phyloP scores from a whole-genome alignment of 768 basidiomycete genomes.

The Boletus bicolor region DNA sequence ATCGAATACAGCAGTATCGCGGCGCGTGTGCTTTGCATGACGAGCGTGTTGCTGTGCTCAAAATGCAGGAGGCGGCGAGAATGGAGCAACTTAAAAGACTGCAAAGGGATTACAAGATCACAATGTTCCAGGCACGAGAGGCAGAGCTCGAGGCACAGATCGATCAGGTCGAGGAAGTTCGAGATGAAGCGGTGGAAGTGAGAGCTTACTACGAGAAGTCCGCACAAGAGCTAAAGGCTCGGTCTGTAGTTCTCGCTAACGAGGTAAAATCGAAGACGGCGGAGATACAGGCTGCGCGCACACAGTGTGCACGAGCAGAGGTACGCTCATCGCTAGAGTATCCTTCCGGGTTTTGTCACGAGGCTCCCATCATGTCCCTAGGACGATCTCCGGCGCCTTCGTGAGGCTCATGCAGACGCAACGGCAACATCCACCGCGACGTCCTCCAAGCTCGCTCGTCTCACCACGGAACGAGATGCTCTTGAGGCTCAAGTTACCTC shows the following conservation, averaged over 20 bases:
- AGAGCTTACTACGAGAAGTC: conserved; percentile 25
- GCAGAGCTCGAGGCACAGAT: conserved; percentile 55
- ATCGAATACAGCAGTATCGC: conserved; percentile 63
- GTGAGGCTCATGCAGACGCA: conserved; percentile 49
- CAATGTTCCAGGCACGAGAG: conserved; percentile 64
- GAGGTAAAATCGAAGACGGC: conserved; percentile 40
- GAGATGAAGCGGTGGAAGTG: conserved; percentile 27
- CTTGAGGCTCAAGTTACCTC: conserved; percentile 50
- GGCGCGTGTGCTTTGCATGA: conserved; percentile 52
- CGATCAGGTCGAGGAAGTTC: conserved; percentile 48
- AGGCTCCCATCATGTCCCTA: conserved; percentile 10
- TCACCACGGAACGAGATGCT: conserved; percentile 56
- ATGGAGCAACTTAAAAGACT: conserved; percentile 56
- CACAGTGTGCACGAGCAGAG: conserved; percentile 46
- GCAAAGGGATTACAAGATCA: conserved; percentile 65
- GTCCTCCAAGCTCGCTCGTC: conserved; percentile 53
- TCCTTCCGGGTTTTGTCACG: not conserved
- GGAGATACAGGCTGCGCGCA: conserved; percentile 37
- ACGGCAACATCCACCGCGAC: conserved; percentile 45
- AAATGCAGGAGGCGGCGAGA: conserved; percentile 52
- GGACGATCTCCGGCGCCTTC: conserved; percentile 42
- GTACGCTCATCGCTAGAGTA: conserved; percentile 29
- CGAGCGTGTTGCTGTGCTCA: conserved; percentile 48
- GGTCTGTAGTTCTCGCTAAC: conserved; percentile 31
- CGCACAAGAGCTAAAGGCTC: conserved; percentile 30